Conservation (phyloP, 176 grass and related monocot species). For the Zea mays region DNA sequence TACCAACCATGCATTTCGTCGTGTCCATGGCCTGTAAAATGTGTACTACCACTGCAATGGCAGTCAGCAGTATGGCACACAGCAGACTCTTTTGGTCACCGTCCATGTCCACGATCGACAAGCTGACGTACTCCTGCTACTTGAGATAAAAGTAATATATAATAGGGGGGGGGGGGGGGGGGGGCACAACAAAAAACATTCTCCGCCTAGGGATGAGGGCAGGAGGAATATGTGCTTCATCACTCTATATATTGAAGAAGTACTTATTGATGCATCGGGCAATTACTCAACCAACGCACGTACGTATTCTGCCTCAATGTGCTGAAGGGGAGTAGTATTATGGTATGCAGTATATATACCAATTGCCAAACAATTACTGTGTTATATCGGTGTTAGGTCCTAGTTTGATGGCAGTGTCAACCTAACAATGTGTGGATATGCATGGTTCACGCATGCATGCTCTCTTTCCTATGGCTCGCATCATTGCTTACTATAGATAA, state of each 20-base stretch:
- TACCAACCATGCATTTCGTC: slow-evolving; percentile 6
- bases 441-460: slow-evolving; percentile 2
- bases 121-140: too few species aligned
- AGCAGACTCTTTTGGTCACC: not conserved
- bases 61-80: not conserved
- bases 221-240: slow-evolving; percentile 44
- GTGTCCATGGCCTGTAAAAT: not conserved
- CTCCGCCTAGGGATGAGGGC: slow-evolving; percentile 49
- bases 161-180: too few species aligned
- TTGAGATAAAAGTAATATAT: not conserved
- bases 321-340: not conserved
- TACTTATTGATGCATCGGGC: slow-evolving; percentile 22
- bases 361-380: not conserved
- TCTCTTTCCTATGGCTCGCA: slow-evolving; percentile 36
- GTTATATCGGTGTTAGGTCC: not conserved
- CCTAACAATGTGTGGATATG: slow-evolving; percentile 20
- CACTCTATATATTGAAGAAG: not conserved
- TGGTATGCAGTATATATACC: not conserved
- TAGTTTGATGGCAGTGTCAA: not conserved
- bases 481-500: slow-evolving; percentile 22
- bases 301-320: not conserved
- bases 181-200: slow-evolving; percentile 54
- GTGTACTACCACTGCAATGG: slow-evolving; percentile 19
- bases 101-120: not conserved
- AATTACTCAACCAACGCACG: not conserved